Evolutionary conservation across 305 asterid genomes (phyloP).

Genomic region (Fraxinus albicans): DNA sequence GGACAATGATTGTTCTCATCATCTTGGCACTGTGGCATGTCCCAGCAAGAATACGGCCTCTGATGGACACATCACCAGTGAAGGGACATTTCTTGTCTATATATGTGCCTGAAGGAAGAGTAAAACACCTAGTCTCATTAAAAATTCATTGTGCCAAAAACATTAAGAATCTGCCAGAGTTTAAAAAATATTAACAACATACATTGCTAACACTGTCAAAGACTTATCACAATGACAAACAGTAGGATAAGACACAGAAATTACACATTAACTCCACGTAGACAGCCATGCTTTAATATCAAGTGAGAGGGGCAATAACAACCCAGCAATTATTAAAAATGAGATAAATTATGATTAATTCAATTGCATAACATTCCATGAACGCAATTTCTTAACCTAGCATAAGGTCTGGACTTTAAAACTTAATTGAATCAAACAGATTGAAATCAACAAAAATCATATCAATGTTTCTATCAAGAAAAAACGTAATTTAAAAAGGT

Average conservation of each 20-base stretch:
- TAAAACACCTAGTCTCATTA: not conserved
- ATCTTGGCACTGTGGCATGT: slow-evolving; percentile 43
- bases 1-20: slow-evolving; percentile 36
- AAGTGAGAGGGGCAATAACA: not conserved
- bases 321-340: not conserved
- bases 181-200: too few species aligned
- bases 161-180: not conserved
- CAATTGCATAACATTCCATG: not conserved
- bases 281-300: not conserved
- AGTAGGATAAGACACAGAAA: not conserved
- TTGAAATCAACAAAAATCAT: not conserved
- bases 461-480: not conserved
- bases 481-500: not conserved
- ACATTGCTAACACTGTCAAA: not conserved
- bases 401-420: not conserved
- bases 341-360: not conserved
- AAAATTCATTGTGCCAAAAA: not conserved
- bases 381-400: not conserved
- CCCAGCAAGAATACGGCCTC: slow-evolving; percentile 38
- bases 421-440: not conserved
- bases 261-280: not conserved
- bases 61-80: slow-evolving; percentile 31
- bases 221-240: not conserved
- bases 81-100: slow-evolving; percentile 40
- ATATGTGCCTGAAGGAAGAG: slow-evolving; percentile 20